These are phyloP conservation scores for Picochlorum costavermella DNA, from an alignment of 139 green algal species.

Conservation along the genomic window DNA sequence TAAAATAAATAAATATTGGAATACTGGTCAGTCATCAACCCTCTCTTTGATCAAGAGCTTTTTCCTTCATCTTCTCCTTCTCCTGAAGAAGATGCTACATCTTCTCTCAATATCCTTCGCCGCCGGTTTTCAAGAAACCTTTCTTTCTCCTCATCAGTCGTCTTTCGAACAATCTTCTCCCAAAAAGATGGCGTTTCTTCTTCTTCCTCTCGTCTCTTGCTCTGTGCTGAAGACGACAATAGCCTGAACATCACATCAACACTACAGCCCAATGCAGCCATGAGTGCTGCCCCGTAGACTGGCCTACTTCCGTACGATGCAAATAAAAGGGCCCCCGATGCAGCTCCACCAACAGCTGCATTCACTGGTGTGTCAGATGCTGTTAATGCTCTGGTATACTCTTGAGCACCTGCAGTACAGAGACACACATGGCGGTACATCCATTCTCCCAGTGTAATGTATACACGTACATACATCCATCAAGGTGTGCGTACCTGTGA, in stretches of 20 bases:
- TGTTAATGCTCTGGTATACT: conserved; percentile 15
- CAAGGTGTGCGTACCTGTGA: too few species aligned
- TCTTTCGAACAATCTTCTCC: not conserved
- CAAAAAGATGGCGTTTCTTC: not conserved
- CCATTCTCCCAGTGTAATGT: too few species aligned
- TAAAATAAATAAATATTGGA: too few species aligned
- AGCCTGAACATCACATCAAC: conserved; percentile 11
- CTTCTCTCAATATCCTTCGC: not conserved
- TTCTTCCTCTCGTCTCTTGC: not conserved
- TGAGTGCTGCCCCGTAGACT: conserved; percentile 11
- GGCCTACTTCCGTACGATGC: not conserved
- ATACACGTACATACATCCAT: too few species aligned
- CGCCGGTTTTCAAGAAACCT: not conserved
- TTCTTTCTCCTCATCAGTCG: not conserved
- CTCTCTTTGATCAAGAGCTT: too few species aligned
- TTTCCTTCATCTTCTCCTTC: too few species aligned
- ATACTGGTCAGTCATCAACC: too few species aligned
- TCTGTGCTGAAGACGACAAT: conserved; percentile 5
- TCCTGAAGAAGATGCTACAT: not conserved
- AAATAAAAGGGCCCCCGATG: conserved; percentile 24
- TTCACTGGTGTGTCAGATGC: conserved; percentile 29
- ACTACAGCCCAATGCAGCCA: conserved; percentile 11
- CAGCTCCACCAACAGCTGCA: conserved; percentile 29
- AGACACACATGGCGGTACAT: too few species aligned
- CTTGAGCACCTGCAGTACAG: conserved; percentile 22